phyloP scores from a whole-genome alignment of 495 filamentous ascomycete genomes.

The Talaromyces adpressus region DNA sequence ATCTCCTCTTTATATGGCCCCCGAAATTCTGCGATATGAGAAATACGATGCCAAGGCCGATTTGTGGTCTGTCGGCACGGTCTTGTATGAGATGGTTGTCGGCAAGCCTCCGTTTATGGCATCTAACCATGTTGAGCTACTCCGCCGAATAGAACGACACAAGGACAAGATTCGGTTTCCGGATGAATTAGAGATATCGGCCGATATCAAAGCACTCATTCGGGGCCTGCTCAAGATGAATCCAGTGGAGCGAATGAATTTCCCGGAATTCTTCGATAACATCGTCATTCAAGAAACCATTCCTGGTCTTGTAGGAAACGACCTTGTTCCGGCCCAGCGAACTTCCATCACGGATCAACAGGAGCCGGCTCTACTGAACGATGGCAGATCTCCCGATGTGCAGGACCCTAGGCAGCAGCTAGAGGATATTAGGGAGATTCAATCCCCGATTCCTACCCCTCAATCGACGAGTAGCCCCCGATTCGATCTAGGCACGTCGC shows the following conservation, averaged over 20 bases:
- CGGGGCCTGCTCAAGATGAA: constrained; percentile 74
- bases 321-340: constrained; percentile 38
- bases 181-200: constrained; percentile 60
- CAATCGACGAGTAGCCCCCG: constrained; percentile 21
- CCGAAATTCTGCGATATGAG: constrained; percentile 94
- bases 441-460: constrained; percentile 16
- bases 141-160: constrained; percentile 81
- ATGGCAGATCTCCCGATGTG: constrained; percentile 17
- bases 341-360: constrained; percentile 14
- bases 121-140: constrained; percentile 86
- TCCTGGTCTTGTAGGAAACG: constrained; percentile 74
- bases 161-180: constrained; percentile 81
- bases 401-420: constrained; percentile 14
- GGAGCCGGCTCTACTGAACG: background rate
- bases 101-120: constrained; percentile 89
- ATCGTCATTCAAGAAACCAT: constrained; percentile 70
- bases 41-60: constrained; percentile 96
- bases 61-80: constrained; percentile 95
- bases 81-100: constrained; percentile 88
- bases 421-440: constrained; percentile 10
- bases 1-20: constrained; percentile 98
- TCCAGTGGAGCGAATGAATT: constrained; percentile 75
- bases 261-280: constrained; percentile 72
- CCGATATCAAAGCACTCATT: constrained; percentile 76
- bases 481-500: constrained; percentile 30